phyloP scores from a whole-genome alignment of 2,329 filamentous ascomycete species.

The Aureobasidium melanogenum region DNA sequence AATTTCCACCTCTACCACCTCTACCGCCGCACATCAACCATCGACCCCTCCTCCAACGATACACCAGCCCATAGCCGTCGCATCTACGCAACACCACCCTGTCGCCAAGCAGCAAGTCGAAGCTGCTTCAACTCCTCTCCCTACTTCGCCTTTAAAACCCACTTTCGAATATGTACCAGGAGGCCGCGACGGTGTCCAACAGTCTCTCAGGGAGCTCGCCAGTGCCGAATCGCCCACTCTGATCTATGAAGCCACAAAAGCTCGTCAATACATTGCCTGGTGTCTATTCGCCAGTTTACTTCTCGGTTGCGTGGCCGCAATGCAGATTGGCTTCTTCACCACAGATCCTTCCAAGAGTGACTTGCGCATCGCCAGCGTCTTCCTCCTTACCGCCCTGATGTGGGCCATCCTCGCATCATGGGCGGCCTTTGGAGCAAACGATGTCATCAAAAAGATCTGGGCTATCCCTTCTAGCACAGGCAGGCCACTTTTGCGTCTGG shows the following conservation, averaged over 20 bases:
- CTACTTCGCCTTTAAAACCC: background rate
- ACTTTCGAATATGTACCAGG: background rate
- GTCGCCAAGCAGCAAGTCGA: background rate
- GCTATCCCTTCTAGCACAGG: background rate
- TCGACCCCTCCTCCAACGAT: background rate
- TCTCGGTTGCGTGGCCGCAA: background rate
- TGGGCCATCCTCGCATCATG: background rate
- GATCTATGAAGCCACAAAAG: conserved; percentile 6
- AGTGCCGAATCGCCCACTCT: background rate
- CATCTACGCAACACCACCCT: background rate
- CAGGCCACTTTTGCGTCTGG: background rate
- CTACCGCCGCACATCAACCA: background rate
- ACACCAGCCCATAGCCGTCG: background rate
- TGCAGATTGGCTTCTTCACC: background rate
- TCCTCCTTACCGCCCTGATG: background rate
- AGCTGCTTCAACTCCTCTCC: too few relatives aligned
- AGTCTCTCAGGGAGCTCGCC: background rate
- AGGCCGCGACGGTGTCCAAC: background rate
- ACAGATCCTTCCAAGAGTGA: background rate
- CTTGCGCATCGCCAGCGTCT: background rate
- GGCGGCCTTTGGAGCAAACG: background rate
- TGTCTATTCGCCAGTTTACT: background rate
- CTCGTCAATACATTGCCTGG: background rate
- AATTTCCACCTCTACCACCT: background rate
- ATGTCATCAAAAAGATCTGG: background rate